These are phyloP conservation scores for Colletotrichum sp. DNA, from an alignment of 2,329 filamentous ascomycete genomes.

Conservation along the genomic window DNA sequence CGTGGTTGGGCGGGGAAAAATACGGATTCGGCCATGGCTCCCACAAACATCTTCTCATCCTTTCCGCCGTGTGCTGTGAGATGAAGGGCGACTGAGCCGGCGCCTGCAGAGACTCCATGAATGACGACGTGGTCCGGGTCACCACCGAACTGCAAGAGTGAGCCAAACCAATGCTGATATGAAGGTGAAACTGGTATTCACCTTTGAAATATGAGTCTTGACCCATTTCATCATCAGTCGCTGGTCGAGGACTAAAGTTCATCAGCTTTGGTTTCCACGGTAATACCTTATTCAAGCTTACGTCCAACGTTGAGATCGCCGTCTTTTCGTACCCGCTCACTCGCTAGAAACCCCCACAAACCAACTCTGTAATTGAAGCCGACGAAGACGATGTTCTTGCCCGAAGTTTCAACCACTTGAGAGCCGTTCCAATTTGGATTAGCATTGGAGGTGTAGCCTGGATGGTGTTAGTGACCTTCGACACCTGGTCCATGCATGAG, in stretches of 20 bases:
- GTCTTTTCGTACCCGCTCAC: constrained; percentile 56
- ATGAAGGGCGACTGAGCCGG: constrained; percentile 60
- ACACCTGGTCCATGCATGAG: not conserved
- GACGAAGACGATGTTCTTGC: constrained; percentile 56
- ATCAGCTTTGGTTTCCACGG: not conserved
- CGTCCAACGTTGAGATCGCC: constrained; percentile 66
- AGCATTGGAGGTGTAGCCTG: constrained; percentile 50
- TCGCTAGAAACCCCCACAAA: constrained; percentile 65
- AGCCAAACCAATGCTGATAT: not conserved
- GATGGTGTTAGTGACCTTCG: not conserved
- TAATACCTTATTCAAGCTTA: fast-evolving
- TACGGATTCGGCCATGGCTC: constrained; percentile 49
- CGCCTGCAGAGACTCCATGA: constrained; percentile 66
- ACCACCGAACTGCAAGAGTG: constrained; percentile 53
- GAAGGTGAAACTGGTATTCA: constrained; percentile 17
- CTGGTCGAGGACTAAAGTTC: constrained; percentile 60
- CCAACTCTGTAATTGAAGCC: constrained; percentile 70
- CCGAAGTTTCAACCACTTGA: constrained; percentile 48
- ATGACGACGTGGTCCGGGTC: constrained; percentile 64
- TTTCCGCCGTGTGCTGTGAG: constrained; percentile 51
- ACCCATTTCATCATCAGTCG: constrained; percentile 66
- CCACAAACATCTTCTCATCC: constrained; percentile 50
- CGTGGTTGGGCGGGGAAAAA: constrained; percentile 55
- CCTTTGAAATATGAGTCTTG: constrained; percentile 58
- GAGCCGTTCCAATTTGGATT: constrained; percentile 59